A percentile compares a stretch with the other conserved stretches of the same genome.
Conservation (phyloP, 345 rosid genomes). For the Combretum micranthum region DNA sequence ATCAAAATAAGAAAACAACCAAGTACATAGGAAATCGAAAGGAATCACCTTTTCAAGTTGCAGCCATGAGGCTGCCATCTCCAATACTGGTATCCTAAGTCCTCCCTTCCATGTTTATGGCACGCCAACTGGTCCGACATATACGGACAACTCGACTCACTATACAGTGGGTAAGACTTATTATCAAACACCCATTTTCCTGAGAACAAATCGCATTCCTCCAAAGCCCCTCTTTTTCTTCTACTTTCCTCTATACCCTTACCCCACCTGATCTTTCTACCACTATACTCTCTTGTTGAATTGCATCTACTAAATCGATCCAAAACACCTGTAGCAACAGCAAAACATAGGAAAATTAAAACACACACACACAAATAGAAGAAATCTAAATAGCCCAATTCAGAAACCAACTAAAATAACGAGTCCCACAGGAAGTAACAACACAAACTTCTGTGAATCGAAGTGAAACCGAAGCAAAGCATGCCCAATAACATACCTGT, state of each 20-base stretch:
- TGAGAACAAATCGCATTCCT: conserved; percentile 68
- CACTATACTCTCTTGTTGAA: conserved; percentile 55
- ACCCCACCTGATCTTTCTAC: conserved; percentile 54
- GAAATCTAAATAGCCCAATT: neutral
- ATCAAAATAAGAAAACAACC: neutral
- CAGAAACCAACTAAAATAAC: no score
- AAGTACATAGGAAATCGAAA: neutral
- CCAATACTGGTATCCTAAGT: conserved; percentile 73
- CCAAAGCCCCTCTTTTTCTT: conserved; percentile 24
- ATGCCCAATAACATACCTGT: conserved; percentile 37
- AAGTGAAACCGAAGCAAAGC: conserved; percentile 1
- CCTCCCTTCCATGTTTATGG: conserved; percentile 88
- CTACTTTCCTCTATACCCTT: conserved; percentile 19
- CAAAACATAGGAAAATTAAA: neutral
- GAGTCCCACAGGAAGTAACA: neutral
- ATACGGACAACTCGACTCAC: conserved; percentile 81
- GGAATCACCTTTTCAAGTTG: conserved; percentile 61
- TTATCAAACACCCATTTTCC: conserved; percentile 94
- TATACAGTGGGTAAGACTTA: conserved; percentile 61
- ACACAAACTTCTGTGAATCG: neutral
- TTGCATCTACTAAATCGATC: conserved; percentile 82
- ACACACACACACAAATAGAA: neutral
- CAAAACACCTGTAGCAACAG: conserved; percentile 42
- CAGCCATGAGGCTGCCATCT: conserved; percentile 96
- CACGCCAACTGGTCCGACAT: conserved; percentile 99